Base-by-base conservation (phyloP, 805 yeast genomes). In the Priceomyces melissophilus region DNA sequence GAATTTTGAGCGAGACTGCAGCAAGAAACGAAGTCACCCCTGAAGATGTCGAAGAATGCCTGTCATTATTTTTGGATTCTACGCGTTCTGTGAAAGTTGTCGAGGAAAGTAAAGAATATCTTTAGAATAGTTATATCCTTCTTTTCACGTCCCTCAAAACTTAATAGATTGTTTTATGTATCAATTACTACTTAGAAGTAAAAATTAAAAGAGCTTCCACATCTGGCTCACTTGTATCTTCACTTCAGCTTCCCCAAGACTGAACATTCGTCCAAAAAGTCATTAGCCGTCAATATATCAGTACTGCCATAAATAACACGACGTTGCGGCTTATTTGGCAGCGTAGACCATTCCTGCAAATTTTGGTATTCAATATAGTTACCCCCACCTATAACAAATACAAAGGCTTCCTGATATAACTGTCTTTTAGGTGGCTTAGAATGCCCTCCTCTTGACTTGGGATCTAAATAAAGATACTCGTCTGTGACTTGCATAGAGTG, bases 311-410 rank as follows among this genome's bases (percentile, higher is more conserved):
- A 91, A 15, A 85, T 78, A 26, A 93, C 85, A 28, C 70, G 69
- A 57, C 79, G 84, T 7, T 57, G 45, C 4, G 53, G 44, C 42
- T 55, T 60, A 38, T 56, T 63, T 31, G 71, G 68, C 35, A 50
- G 56, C 17, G 40, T 42, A 0, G 80, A 78, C 95, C 96, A 90
- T 61, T 90, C 96, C 61, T 87, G 95, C 55, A 93, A 75, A 56
- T 91, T 91, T 44, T 90, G 95, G 59, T 91, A 93, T 66, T 93
- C 99, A 47, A 87, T 67, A 59, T 89, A 93, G 62, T 87, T 90
- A 36, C 98, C 98, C 28, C 99, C 99, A 17, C 99, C 99, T 41
- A 93, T 90, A 39, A 90, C 87, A 61, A 93, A 93, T 14, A 93
- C 96, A 37, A 87, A 68, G 1, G 95, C 80, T 50, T 88, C 93